Evolutionary conservation across 352 stramenopile species (phyloP).

Genomic region (Phytopythium delawarense): DNA sequence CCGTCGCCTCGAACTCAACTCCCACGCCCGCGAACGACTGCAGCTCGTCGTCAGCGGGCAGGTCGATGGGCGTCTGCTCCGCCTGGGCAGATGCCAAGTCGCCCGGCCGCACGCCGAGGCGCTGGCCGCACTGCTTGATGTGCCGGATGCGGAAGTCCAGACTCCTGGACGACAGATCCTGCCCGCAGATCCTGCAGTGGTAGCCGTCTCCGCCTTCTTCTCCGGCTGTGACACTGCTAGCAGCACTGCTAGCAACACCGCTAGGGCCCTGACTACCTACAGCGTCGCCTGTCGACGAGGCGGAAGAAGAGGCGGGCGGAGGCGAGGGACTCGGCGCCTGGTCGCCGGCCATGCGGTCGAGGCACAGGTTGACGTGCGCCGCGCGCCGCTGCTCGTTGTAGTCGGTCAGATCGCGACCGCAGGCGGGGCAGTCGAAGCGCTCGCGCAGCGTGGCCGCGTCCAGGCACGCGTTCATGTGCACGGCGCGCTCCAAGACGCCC

Average conservation of each 20-base stretch:
- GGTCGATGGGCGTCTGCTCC: not conserved
- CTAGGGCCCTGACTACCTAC: not conserved
- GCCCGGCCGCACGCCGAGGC: constrained; percentile 54
- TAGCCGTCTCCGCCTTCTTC: constrained; percentile 14
- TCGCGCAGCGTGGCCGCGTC: constrained; percentile 28
- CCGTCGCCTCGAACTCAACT: not conserved
- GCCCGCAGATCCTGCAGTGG: constrained; percentile 67
- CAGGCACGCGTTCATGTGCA: constrained; percentile 78
- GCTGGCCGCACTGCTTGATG: constrained; percentile 69
- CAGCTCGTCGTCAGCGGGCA: not conserved
- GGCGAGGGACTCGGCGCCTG: not conserved
- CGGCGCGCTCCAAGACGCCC: constrained; percentile 39
- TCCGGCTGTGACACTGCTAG: not conserved
- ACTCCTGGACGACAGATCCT: constrained; percentile 32
- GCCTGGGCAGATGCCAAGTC: constrained; percentile 23
- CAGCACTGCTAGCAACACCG: not conserved
- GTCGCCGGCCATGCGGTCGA: constrained; percentile 26
- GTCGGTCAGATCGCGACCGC: constrained; percentile 47
- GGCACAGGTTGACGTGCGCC: constrained; percentile 67
- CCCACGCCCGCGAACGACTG: not conserved
- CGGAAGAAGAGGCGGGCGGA: not conserved
- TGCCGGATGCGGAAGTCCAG: constrained; percentile 61
- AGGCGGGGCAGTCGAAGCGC: constrained; percentile 52
- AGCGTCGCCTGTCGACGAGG: not conserved
- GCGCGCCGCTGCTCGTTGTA: constrained; percentile 61